A percentile compares a stretch with the other conserved stretches of the same genome.
Evolutionary conservation across 2,329 filamentous ascomycete genomes (phyloP).

Genomic region (Hirsutella thompsonii): DNA sequence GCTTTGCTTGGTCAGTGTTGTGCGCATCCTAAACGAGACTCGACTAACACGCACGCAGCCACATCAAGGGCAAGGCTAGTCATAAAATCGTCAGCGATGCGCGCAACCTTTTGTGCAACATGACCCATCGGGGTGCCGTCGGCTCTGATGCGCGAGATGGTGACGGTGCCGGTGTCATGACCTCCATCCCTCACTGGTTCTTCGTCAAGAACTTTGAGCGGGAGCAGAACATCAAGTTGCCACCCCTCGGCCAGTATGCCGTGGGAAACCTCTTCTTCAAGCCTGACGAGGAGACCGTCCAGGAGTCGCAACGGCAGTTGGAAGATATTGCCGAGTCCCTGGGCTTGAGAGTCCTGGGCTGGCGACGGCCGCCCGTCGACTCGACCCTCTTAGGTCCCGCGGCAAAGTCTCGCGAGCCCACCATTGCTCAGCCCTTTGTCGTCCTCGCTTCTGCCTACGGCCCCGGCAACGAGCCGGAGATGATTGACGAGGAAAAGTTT

Average conservation of each 20-base stretch:
- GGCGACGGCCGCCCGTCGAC: constrained; percentile 91
- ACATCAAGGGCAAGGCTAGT: constrained; percentile 94
- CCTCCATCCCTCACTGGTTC: constrained; percentile 95
- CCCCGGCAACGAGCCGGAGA: constrained; percentile 62
- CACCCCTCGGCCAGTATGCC: constrained; percentile 84
- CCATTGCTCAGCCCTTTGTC: constrained; percentile 91
- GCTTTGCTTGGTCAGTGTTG: constrained; percentile 79
- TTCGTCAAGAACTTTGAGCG: constrained; percentile 97
- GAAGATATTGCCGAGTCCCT: constrained; percentile 85
- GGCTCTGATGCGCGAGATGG: constrained; percentile 96
- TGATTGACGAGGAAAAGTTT: constrained; percentile 66
- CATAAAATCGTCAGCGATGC: constrained; percentile 98
- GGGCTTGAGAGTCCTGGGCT: constrained; percentile 83
- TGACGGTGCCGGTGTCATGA: constrained; percentile 98
- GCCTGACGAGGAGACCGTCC: constrained; percentile 78
- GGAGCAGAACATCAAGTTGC: constrained; percentile 78
- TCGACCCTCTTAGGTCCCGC: constrained; percentile 87
- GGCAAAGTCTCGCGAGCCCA: constrained; percentile 84
- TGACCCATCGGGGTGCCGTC: constrained; percentile 98
- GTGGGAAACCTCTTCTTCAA: constrained; percentile 98
- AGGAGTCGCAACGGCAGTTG: constrained; percentile 84
- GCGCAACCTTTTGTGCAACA: constrained; percentile 86
- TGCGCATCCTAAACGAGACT: constrained; percentile 1
- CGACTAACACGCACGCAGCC: constrained; percentile 37
- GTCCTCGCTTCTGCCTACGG: constrained; percentile 80